Evolutionary conservation across 202 grass and related monocot genomes (phyloP).

Genomic region (Setaria viridis): DNA sequence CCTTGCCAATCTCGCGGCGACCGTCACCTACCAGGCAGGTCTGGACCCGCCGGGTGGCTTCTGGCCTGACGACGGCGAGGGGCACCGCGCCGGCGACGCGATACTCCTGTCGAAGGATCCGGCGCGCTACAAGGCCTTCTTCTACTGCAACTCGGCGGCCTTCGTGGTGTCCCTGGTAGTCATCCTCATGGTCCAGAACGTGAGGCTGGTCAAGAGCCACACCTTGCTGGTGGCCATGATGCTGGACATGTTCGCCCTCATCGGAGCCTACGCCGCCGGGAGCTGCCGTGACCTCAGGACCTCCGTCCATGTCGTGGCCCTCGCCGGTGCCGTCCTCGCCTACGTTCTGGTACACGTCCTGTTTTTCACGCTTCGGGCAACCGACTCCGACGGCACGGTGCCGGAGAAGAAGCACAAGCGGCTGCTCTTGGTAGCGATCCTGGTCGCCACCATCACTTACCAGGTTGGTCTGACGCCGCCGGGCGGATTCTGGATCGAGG

Average conservation of each 20-base stretch:
- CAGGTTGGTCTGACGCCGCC: not conserved
- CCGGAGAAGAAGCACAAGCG: not conserved
- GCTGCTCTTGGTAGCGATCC: not conserved
- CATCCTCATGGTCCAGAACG: not conserved
- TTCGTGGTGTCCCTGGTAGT: not conserved
- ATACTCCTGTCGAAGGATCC: not conserved
- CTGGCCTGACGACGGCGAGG: not conserved
- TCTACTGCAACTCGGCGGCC: not conserved
- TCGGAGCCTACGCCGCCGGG: not conserved
- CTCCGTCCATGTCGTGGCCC: not conserved
- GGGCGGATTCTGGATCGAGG: not conserved
- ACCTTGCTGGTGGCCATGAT: not conserved
- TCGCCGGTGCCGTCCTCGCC: not conserved
- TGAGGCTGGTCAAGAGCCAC: not conserved
- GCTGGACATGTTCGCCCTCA: not conserved
- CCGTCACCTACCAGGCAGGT: slow-evolving; percentile 26
- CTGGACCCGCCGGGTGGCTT: not conserved
- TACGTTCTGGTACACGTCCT: not conserved
- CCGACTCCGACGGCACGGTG: too few relatives aligned
- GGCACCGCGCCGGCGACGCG: not conserved
- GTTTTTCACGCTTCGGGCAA: not conserved
- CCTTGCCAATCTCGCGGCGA: not conserved
- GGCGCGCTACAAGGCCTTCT: not conserved
- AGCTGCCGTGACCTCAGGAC: not conserved
- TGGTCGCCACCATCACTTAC: not conserved